These are phyloP conservation scores for Sphaerulina vaccinii DNA, from an alignment of 2,329 filamentous ascomycete genomes.

Conservation along the genomic window DNA sequence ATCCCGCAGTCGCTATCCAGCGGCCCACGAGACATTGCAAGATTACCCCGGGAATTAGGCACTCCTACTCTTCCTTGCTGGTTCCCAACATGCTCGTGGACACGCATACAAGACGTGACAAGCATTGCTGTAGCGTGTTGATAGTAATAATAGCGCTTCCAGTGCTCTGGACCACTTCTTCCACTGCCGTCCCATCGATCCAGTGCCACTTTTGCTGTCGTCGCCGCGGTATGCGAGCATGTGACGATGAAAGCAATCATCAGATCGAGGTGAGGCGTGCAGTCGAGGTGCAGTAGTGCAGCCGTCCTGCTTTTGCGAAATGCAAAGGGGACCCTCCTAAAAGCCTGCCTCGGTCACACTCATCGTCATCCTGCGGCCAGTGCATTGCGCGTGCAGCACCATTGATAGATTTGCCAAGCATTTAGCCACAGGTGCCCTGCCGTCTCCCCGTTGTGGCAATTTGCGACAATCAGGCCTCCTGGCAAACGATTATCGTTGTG, in stretches of 20 bases:
- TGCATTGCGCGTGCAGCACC: not conserved
- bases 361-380: slow-evolving; percentile 4
- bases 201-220: no score
- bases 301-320: not conserved
- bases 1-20: not conserved
- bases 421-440: not conserved
- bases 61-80: not conserved
- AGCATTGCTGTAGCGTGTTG: no score
- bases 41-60: slow-evolving; percentile 5
- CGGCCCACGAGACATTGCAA: not conserved
- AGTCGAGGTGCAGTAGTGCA: not conserved
- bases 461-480: not conserved
- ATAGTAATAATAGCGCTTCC: not conserved
- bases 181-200: not conserved
- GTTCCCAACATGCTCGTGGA: no score
- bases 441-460: slow-evolving; percentile 1
- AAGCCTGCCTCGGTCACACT: slow-evolving; percentile 5
- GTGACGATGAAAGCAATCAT: no score
- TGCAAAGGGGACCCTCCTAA: not conserved
- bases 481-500: not conserved
- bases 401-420: slow-evolving; percentile 7
- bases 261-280: not conserved
- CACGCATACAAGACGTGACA: not conserved
- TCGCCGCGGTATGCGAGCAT: no score
- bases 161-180: not conserved